Conservation (phyloP, 2,329 filamentous ascomycete species). For the Aureobasidium sp. region DNA sequence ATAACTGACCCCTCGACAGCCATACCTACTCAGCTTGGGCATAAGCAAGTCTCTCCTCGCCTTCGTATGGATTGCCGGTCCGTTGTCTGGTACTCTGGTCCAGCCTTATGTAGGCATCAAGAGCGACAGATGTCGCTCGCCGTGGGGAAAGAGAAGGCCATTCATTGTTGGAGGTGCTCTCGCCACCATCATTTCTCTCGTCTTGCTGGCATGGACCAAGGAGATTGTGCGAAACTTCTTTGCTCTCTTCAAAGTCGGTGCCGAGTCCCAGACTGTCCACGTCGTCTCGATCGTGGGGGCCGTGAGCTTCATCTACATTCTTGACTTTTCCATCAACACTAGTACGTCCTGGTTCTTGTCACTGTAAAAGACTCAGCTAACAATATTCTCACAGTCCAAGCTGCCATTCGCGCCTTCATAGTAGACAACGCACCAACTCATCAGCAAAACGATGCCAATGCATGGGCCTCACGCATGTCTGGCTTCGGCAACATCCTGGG, state of each 20-base stretch:
- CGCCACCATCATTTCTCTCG: constrained; percentile 44
- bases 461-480: constrained; percentile 82
- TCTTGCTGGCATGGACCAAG: constrained; percentile 44
- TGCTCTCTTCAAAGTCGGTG: constrained; percentile 60
- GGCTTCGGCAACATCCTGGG: constrained; percentile 88
- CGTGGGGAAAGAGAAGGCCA: constrained; percentile 45
- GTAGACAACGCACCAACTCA: constrained; percentile 88
- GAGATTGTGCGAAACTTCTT: constrained; percentile 58
- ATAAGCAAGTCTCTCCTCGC: constrained; percentile 46
- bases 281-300: constrained; percentile 67
- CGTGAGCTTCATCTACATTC: constrained; percentile 77
- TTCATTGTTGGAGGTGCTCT: constrained; percentile 46
- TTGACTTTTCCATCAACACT: constrained; percentile 94
- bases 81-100: constrained; percentile 46
- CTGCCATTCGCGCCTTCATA: constrained; percentile 83
- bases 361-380: not conserved
- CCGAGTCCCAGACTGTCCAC: constrained; percentile 58
- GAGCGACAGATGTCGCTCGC: constrained; percentile 44
- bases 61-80: constrained; percentile 50
- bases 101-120: constrained; percentile 49
- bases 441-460: constrained; percentile 88
- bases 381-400: constrained; percentile 58
- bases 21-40: constrained; percentile 47
- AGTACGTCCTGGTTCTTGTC: constrained; percentile 41
- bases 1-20: constrained; percentile 26